phyloP scores from a whole-genome alignment of 257 asterid genomes.

The Vinca minor region DNA sequence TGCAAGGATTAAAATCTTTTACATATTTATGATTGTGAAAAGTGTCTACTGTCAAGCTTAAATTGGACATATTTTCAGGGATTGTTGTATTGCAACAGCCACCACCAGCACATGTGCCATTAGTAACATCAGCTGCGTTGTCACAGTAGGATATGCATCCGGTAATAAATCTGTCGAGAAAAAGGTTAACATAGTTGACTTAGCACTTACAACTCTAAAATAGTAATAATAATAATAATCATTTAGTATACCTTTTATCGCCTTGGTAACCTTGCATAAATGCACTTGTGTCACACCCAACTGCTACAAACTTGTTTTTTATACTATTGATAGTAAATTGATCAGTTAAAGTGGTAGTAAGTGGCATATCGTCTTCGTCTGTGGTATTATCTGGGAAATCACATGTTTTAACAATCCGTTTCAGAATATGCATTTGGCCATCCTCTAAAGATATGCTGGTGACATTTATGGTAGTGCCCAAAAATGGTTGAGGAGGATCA shows the following conservation, averaged over 20 bases:
- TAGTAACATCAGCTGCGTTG: not conserved
- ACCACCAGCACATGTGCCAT: conserved; percentile 22
- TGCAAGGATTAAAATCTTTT: not conserved
- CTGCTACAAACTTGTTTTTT: not conserved
- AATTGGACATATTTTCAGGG: conserved; percentile 6
- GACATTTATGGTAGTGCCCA: no score
- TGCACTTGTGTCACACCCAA: conserved; percentile 1
- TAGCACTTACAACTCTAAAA: no score
- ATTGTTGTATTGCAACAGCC: conserved; percentile 28
- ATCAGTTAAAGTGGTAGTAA: accelerated
- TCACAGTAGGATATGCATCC: not conserved
- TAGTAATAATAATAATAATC: no score
- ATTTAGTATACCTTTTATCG: not conserved
- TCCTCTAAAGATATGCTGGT: no score
- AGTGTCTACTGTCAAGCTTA: not conserved
- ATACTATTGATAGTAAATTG: conserved; percentile 8
- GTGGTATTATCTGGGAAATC: not conserved
- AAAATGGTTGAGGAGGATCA: no score
- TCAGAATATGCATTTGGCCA: conserved; percentile 17
- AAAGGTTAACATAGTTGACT: no score
- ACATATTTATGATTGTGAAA: not conserved
- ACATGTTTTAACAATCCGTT: conserved; percentile 9
- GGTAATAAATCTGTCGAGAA: no score
- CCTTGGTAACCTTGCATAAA: not conserved
- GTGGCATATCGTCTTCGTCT: not conserved